Evolutionary conservation across 2,329 filamentous ascomycete species (phyloP).

Genomic region (Aureobasidium uvarum): DNA sequence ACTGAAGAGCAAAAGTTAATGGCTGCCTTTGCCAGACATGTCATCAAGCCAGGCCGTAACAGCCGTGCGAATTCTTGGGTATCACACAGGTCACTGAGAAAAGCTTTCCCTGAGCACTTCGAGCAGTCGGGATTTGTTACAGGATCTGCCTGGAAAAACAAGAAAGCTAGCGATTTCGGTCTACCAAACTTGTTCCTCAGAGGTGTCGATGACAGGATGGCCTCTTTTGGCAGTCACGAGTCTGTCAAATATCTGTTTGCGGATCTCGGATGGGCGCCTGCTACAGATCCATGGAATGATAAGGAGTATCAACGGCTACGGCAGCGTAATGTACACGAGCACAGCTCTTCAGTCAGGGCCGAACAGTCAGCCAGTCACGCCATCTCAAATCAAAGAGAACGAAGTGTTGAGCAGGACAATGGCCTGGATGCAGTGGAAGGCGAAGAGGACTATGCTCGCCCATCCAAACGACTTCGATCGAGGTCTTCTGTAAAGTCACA

Average conservation of each 20-base stretch:
- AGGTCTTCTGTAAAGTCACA: background rate
- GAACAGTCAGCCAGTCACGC: background rate
- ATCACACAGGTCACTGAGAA: background rate
- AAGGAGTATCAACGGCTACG: background rate
- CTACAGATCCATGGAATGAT: background rate
- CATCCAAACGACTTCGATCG: background rate
- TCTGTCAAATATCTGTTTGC: background rate
- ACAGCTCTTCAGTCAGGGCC: background rate
- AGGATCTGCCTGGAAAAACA: background rate
- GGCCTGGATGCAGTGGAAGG: background rate
- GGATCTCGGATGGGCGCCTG: background rate
- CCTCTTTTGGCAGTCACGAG: background rate
- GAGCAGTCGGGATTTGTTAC: background rate
- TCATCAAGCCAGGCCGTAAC: background rate
- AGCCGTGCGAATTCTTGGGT: background rate
- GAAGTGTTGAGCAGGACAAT: background rate
- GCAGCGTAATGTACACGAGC: background rate
- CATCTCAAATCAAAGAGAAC: background rate
- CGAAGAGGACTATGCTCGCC: background rate
- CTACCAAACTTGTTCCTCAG: background rate
- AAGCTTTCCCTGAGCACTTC: slow-evolving; percentile 1
- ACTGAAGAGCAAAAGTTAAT: background rate
- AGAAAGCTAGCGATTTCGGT: background rate
- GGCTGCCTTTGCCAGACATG: slow-evolving; percentile 9
- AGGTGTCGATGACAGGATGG: background rate